These are phyloP conservation scores for Capsicum pubescens DNA, from an alignment of 257 asterid species.

Conservation along the genomic window DNA sequence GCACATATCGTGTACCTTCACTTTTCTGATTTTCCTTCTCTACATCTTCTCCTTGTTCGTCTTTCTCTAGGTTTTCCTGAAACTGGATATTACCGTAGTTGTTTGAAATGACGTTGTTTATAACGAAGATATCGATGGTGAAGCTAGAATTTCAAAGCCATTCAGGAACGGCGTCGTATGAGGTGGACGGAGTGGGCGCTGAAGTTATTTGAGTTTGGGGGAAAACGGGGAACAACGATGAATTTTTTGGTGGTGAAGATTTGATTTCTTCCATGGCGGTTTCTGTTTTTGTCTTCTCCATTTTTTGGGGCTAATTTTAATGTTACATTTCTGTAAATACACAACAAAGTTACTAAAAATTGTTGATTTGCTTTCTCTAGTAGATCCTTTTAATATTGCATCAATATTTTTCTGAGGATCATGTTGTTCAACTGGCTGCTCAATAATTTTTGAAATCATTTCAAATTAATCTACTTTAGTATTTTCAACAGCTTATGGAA, in stretches of 20 bases:
- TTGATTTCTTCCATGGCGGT: background rate
- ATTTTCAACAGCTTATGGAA: no score
- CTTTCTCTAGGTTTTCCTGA: slow-evolving; percentile 47
- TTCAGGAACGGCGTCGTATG: slow-evolving; percentile 35
- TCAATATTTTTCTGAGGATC: no score
- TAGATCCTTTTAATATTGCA: no score
- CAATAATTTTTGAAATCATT: no score
- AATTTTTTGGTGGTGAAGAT: slow-evolving; percentile 30
- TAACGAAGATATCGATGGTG: slow-evolving; percentile 65
- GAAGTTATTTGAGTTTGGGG: slow-evolving; percentile 37
- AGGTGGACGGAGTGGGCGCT: slow-evolving; percentile 28
- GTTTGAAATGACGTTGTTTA: slow-evolving; percentile 67
- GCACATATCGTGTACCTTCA: slow-evolving; percentile 50
- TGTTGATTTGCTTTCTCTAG: no score
- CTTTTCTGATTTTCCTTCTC: slow-evolving; percentile 35
- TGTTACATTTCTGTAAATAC: no score
- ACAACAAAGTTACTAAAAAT: no score
- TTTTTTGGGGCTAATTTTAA: background rate
- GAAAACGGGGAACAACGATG: slow-evolving; percentile 68
- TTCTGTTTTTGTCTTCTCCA: background rate
- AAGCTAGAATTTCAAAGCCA: slow-evolving; percentile 89
- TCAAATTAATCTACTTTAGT: no score
- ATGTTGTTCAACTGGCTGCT: no score
- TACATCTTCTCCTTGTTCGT: slow-evolving; percentile 17
- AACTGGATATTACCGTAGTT: slow-evolving; percentile 23